These are phyloP conservation scores for Aspergillus transmontanensis DNA, from an alignment of 2,329 filamentous ascomycete species.

Conservation along the genomic window DNA sequence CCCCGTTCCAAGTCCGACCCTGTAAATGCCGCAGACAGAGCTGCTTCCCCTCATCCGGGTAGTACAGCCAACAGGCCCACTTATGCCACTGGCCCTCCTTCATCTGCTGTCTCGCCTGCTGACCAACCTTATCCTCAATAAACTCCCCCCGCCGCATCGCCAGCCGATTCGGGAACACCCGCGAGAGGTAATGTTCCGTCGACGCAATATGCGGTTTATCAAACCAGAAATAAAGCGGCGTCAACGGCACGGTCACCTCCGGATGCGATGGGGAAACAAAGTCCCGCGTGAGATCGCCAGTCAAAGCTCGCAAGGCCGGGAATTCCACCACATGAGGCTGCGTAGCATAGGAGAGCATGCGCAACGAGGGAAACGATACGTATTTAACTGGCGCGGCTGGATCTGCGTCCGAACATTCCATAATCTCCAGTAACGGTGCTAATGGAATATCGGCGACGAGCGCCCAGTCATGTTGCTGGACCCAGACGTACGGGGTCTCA, in stretches of 20 bases:
- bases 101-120: slow-evolving; percentile 13
- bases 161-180: slow-evolving; percentile 13
- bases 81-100: slow-evolving; percentile 12
- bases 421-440: slow-evolving; percentile 2
- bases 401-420: background rate
- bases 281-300: background rate
- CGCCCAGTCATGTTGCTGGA: slow-evolving; percentile 17
- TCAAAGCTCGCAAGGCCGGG: background rate
- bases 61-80: slow-evolving; percentile 14
- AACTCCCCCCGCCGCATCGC: slow-evolving; percentile 14
- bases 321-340: background rate
- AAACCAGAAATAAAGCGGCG: slow-evolving; percentile 16
- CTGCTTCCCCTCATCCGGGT: slow-evolving; percentile 7
- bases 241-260: slow-evolving; percentile 1
- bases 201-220: slow-evolving; percentile 14
- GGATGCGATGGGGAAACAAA: background rate
- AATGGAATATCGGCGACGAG: slow-evolving; percentile 12
- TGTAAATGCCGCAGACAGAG: slow-evolving; percentile 12
- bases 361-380: background rate
- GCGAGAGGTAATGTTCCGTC: slow-evolving; percentile 10
- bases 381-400: background rate
- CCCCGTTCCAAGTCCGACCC: slow-evolving; percentile 12
- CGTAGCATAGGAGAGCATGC: background rate
- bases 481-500: slow-evolving; percentile 15
- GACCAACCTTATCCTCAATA: slow-evolving; percentile 17